These are phyloP conservation scores for Ramaria rubella DNA, from an alignment of 768 basidiomycete species.

Conservation along the genomic window DNA sequence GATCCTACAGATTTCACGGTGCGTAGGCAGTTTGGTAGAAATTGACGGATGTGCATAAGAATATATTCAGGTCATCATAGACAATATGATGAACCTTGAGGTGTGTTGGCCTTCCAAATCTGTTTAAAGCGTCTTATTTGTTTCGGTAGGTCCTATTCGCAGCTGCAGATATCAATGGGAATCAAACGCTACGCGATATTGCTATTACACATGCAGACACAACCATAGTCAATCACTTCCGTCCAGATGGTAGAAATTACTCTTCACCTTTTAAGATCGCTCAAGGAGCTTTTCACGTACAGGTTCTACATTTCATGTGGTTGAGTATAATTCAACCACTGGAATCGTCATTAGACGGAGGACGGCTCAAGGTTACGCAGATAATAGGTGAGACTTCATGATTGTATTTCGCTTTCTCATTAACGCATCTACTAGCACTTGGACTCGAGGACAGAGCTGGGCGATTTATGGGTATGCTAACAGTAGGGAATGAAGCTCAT, in stretches of 20 bases:
- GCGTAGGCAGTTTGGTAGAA: constrained; percentile 8
- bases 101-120: constrained; percentile 13
- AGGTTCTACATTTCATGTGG: constrained; percentile 30
- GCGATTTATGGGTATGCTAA: constrained; percentile 64
- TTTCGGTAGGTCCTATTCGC: constrained; percentile 42
- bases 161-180: constrained; percentile 51
- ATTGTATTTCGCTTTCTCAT: background rate
- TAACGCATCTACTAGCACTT: constrained; percentile 42
- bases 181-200: constrained; percentile 50
- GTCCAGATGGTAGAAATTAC: constrained; percentile 45
- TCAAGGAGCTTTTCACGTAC: background rate
- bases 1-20: constrained; percentile 58
- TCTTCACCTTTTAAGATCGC: background rate
- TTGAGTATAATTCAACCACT: constrained; percentile 61
- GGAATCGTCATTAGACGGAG: constrained; percentile 50
- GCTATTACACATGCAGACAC: constrained; percentile 60
- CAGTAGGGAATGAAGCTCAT: constrained; percentile 37
- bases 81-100: constrained; percentile 78
- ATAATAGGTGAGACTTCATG: constrained; percentile 26
- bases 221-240: constrained; percentile 60
- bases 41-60: background rate
- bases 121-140: constrained; percentile 1
- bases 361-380: constrained; percentile 58
- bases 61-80: constrained; percentile 53
- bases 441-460: constrained; percentile 72